These are phyloP conservation scores for Scheffersomyces insectosa DNA, from an alignment of 1,139 yeast species.

Conservation along the genomic window DNA sequence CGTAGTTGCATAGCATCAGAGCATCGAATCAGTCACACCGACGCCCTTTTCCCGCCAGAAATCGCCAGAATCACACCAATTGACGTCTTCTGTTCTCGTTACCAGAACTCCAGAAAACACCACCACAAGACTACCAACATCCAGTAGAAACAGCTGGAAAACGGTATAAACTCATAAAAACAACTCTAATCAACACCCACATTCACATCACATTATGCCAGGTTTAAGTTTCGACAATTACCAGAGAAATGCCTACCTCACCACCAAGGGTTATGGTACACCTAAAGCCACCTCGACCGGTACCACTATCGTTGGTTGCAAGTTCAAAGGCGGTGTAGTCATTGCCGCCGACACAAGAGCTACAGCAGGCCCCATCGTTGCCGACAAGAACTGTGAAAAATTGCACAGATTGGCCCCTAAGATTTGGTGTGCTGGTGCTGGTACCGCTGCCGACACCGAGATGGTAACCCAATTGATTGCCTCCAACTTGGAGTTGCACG, in stretches of 20 bases:
- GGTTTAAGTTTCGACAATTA: conserved; percentile 92
- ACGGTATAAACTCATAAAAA: no score
- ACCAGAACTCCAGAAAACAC: no score
- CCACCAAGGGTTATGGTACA: conserved; percentile 68
- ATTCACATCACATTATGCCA: conserved; percentile 50
- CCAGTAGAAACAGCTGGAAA: no score
- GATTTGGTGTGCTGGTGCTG: conserved; percentile 99
- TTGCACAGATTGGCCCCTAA: conserved; percentile 87
- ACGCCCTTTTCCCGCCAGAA: no score
- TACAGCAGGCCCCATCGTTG: conserved; percentile 92
- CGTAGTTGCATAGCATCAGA: no score
- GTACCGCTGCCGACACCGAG: conserved; percentile 99
- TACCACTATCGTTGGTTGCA: conserved; percentile 96
- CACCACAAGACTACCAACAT: no score
- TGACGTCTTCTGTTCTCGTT: no score
- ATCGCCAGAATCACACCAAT: no score
- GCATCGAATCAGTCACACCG: no score
- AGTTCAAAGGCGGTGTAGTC: conserved; percentile 89
- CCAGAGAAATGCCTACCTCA: conserved; percentile 78
- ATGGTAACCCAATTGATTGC: conserved; percentile 92
- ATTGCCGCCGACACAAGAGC: conserved; percentile 99
- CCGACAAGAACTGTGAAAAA: conserved; percentile 97
- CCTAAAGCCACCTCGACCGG: conserved; percentile 97
- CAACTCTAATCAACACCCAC: no score
- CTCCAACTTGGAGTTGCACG: conserved; percentile 86